A percentile compares a stretch with the other conserved stretches of the same genome.
Evolutionary conservation across 179 eudicot genomes (phyloP).

Genomic region (Beta corolliflora): DNA sequence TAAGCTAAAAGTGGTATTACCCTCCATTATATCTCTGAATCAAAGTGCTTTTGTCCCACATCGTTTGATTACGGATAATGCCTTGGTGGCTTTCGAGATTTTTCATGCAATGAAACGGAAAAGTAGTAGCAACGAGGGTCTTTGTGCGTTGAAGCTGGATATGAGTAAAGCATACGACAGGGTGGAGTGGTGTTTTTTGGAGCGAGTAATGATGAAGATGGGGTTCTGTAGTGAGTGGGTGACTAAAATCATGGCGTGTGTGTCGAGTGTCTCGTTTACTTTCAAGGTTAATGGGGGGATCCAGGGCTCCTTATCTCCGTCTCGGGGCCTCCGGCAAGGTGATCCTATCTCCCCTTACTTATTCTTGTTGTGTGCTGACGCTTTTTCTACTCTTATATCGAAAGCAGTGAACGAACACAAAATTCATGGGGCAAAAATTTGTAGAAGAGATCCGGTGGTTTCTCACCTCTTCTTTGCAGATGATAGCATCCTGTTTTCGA

Average conservation of each 20-base stretch:
- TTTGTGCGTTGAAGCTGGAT: not conserved
- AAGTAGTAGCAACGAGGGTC: not conserved
- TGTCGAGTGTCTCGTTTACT: not conserved
- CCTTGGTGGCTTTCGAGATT: not conserved
- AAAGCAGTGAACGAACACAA: not conserved
- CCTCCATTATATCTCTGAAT: not conserved
- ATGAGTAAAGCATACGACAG: not conserved
- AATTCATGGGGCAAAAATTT: not conserved
- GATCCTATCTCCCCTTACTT: not conserved
- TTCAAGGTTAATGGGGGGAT: not conserved
- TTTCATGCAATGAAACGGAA: not conserved
- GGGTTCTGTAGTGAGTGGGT: not conserved
- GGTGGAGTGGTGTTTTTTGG: not conserved
- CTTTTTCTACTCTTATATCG: not conserved
- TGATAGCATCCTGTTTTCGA: no score
- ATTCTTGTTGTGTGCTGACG: not conserved
- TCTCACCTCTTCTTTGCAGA: not conserved
- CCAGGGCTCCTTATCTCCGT: not conserved
- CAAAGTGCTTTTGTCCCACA: not conserved
- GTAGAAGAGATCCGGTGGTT: not conserved
- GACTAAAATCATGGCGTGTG: not conserved
- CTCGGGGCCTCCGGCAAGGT: not conserved
- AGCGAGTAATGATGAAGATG: not conserved
- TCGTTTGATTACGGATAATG: not conserved
- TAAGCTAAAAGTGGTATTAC: no score